Conservation (phyloP, 1,284 basidiomycete species). For the Sporisorium scitamineum region DNA sequence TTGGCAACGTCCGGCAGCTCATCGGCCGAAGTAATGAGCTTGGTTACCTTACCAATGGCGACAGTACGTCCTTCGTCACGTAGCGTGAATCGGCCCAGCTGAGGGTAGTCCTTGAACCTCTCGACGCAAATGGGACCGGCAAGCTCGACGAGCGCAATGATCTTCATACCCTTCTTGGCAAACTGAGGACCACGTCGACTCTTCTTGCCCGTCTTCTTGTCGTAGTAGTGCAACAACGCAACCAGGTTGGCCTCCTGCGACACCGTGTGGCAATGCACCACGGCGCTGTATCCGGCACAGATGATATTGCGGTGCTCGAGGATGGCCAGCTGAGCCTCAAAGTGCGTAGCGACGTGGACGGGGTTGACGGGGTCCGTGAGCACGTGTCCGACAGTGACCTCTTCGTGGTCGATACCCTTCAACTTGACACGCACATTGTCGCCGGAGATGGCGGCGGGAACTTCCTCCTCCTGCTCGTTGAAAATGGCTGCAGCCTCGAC, state of each 20-base stretch:
- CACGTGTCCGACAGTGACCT: conserved; percentile 65
- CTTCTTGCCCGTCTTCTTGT: conserved; percentile 70
- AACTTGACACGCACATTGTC: conserved; percentile 69
- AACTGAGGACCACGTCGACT: conserved; percentile 66
- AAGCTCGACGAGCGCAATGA: conserved; percentile 67
- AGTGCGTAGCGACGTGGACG: conserved; percentile 65
- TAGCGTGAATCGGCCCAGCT: conserved; percentile 68
- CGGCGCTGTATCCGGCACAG: conserved; percentile 67
- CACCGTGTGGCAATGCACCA: conserved; percentile 67
- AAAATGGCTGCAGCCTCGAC: conserved; percentile 65
- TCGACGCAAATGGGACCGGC: conserved; percentile 65
- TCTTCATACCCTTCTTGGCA: conserved; percentile 68
- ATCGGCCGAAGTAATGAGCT: conserved; percentile 56
- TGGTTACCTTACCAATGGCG: conserved; percentile 68
- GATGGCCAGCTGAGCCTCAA: conserved; percentile 69
- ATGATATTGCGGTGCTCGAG: conserved; percentile 69
- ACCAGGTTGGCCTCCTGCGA: conserved; percentile 63
- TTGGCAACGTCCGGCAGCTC: conserved; percentile 60
- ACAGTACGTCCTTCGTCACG: conserved; percentile 68
- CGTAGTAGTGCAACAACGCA: conserved; percentile 68
- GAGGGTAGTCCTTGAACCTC: conserved; percentile 67
- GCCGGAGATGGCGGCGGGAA: conserved; percentile 68
- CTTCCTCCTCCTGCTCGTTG: conserved; percentile 68
- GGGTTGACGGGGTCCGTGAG: conserved; percentile 63
- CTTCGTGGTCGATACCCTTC: conserved; percentile 67